These are phyloP conservation scores for Scheffersomyces segobiensis DNA, from an alignment of 1,139 yeast genomes.

Conservation along the genomic window DNA sequence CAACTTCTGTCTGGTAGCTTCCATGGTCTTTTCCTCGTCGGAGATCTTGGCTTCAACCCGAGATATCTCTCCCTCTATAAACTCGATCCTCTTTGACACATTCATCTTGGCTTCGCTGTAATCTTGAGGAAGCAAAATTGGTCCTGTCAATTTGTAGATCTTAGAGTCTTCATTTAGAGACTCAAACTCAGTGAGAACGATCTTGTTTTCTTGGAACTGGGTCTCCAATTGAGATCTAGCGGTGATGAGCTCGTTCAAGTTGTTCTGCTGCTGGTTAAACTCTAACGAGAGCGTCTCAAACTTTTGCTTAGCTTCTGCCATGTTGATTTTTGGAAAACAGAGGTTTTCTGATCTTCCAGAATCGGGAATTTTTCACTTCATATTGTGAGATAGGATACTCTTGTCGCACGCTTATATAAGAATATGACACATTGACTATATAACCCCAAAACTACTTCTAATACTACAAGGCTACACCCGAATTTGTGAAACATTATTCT, in stretches of 20 bases:
- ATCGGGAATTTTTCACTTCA: background rate
- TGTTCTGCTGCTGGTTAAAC: constrained; percentile 36
- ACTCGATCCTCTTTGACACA: constrained; percentile 85
- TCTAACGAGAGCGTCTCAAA: constrained; percentile 44
- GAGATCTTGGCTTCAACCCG: constrained; percentile 63
- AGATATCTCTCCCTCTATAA: constrained; percentile 73
- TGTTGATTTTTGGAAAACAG: constrained; percentile 7
- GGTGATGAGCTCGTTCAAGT: constrained; percentile 48
- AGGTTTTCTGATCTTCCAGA: background rate
- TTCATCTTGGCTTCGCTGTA: constrained; percentile 76
- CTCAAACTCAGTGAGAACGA: constrained; percentile 82
- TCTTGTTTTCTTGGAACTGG: constrained; percentile 85
- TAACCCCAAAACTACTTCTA: background rate
- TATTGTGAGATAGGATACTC: background rate
- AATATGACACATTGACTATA: background rate
- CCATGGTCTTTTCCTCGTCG: constrained; percentile 51
- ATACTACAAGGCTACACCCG: background rate
- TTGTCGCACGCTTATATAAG: background rate
- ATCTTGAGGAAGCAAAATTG: constrained; percentile 88
- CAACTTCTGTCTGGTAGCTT: constrained; percentile 49
- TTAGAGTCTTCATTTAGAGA: constrained; percentile 60
- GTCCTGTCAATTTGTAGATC: constrained; percentile 88
- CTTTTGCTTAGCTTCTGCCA: constrained; percentile 31
- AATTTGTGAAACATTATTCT: background rate
- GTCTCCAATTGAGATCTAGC: constrained; percentile 75